These are phyloP conservation scores for Intubia oerlemansii DNA, from an alignment of 2,329 filamentous ascomycete genomes.

Conservation along the genomic window DNA sequence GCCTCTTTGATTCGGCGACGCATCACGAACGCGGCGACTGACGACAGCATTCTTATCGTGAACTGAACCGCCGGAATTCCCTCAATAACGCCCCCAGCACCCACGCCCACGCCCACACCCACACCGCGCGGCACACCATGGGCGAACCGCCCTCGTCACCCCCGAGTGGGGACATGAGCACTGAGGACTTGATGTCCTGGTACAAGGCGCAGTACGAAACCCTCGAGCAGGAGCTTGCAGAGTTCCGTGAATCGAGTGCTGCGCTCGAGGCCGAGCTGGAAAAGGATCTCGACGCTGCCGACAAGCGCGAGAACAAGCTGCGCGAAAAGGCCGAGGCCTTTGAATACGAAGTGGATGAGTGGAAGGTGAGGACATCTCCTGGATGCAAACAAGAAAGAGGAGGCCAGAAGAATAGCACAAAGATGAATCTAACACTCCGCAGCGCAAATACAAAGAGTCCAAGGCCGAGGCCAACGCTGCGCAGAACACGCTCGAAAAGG, in stretches of 20 bases:
- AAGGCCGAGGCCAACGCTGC: constrained; percentile 71
- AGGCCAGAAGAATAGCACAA: not conserved
- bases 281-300: constrained; percentile 85
- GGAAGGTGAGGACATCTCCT: constrained; percentile 82
- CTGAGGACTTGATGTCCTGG: constrained; percentile 67
- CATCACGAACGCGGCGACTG: no score
- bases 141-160: constrained; percentile 44
- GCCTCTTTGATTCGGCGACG: no score
- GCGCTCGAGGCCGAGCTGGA: constrained; percentile 89
- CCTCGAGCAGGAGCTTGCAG: constrained; percentile 72
- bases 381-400: not conserved
- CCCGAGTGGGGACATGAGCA: constrained; percentile 27
- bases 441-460: constrained; percentile 92
- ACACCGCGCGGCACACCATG: no score
- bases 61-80: no score
- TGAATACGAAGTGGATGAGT: constrained; percentile 85
- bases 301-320: constrained; percentile 73
- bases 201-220: constrained; percentile 95
- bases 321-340: constrained; percentile 73
- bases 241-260: constrained; percentile 85
- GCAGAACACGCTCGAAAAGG: constrained; percentile 78
- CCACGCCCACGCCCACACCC: no score
- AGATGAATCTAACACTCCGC: no score
- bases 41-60: no score
- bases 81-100: no score